Evolutionary conservation across 2,329 filamentous ascomycete genomes (phyloP).

Genomic region (Pseudogymnoascus pannorum): DNA sequence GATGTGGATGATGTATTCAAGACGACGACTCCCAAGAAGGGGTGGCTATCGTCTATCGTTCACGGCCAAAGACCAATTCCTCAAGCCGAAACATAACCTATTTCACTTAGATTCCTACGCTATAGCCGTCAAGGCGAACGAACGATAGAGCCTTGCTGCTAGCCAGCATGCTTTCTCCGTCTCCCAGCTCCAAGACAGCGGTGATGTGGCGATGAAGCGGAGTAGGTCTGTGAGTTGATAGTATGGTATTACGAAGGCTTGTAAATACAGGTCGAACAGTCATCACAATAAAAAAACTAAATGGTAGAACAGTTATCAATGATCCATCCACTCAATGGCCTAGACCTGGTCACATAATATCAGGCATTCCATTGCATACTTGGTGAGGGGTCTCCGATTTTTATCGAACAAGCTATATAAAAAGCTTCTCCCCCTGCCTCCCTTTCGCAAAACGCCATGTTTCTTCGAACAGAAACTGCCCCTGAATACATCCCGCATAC

Average conservation of each 20-base stretch:
- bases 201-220: too few species aligned
- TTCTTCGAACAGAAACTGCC: not conserved
- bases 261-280: not conserved
- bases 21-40: not conserved
- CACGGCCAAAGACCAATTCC: too few species aligned
- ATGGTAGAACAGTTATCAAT: not conserved
- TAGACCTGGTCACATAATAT: not conserved
- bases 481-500: not conserved
- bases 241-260: not conserved
- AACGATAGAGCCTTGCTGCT: too few species aligned
- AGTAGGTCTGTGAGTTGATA: not conserved
- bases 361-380: not conserved
- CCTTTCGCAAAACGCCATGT: not conserved
- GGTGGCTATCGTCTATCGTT: not conserved
- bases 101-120: too few species aligned
- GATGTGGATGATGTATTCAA: not conserved
- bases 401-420: not conserved
- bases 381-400: not conserved
- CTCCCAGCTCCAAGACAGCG: too few species aligned
- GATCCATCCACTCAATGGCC: not conserved
- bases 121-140: too few species aligned
- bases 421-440: not conserved
- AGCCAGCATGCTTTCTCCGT: too few species aligned
- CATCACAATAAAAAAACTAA: not conserved
- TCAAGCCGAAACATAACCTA: too few species aligned